A percentile compares a stretch with the other conserved stretches of the same genome.
Conservation (phyloP, 495 filamentous ascomycete species). For the Neurospora sp. region DNA sequence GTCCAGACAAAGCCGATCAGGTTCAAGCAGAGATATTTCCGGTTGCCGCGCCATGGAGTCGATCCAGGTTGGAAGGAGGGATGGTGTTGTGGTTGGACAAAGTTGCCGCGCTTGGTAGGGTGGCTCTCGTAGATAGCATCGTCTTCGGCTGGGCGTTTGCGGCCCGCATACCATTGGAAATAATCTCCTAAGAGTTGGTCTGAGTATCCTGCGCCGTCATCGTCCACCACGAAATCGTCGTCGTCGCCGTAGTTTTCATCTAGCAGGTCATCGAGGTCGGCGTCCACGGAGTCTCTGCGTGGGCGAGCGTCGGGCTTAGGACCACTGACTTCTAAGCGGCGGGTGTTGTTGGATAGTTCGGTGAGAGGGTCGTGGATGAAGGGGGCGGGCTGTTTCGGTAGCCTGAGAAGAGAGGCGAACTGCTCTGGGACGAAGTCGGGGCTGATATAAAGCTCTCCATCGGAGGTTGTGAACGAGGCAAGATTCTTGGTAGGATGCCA, state of each 20-base stretch:
- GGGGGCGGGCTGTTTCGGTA: conserved; percentile 61
- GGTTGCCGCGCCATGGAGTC: conserved; percentile 89
- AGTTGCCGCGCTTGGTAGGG: conserved; percentile 33
- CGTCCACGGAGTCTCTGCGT: conserved; percentile 33
- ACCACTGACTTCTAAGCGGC: conserved; percentile 45
- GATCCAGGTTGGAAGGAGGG: conserved; percentile 84
- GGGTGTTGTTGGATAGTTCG: conserved; percentile 58
- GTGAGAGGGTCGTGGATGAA: conserved; percentile 72
- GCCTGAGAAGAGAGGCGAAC: conserved; percentile 46
- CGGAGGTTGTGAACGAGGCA: conserved; percentile 78
- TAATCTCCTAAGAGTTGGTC: too few species aligned
- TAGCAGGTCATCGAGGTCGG: conserved; percentile 43
- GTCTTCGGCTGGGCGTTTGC: conserved; percentile 55
- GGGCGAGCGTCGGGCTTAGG: conserved; percentile 36
- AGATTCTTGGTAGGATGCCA: conserved; percentile 91
- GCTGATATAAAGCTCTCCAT: conserved; percentile 86
- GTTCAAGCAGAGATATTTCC: conserved; percentile 88
- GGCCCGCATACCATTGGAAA: conserved; percentile 20
- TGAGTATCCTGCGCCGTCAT: conserved; percentile 82
- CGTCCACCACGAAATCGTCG: conserved; percentile 84
- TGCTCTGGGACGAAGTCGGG: conserved; percentile 65
- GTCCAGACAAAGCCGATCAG: conserved; percentile 94
- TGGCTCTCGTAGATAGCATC: conserved; percentile 27
- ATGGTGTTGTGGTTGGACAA: conserved; percentile 62
- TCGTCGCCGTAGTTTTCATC: conserved; percentile 52